A percentile compares a stretch with the other conserved stretches of the same genome.
Conservation (phyloP, 495 filamentous ascomycete species). For the Talaromyces wortmannii region DNA sequence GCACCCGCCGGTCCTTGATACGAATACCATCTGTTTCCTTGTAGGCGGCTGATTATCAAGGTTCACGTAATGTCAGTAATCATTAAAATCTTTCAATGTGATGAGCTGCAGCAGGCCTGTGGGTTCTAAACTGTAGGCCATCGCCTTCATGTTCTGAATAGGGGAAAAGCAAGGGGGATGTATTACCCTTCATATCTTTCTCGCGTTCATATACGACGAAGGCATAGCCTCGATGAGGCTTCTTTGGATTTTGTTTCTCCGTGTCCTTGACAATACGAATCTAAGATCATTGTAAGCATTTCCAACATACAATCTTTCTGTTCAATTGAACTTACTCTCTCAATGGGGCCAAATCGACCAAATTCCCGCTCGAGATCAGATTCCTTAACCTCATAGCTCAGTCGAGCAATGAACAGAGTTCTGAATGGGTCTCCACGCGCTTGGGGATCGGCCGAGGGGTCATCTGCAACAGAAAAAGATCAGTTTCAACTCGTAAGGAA, state of each 20-base stretch:
- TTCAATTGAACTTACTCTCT: conserved; percentile 57
- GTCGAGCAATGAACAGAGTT: conserved; percentile 85
- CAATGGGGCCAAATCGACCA: conserved; percentile 88
- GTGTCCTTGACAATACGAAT: conserved; percentile 75
- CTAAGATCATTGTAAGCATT: conserved; percentile 32
- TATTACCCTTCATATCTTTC: conserved; percentile 98
- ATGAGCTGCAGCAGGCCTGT: too few relatives aligned
- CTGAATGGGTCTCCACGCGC: conserved; percentile 90
- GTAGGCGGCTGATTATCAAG: conserved; percentile 55
- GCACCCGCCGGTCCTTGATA: conserved; percentile 84
- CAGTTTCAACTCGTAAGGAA: not conserved
- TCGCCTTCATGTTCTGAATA: not conserved
- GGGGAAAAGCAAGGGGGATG: conserved; percentile 12
- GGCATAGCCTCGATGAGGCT: conserved; percentile 84
- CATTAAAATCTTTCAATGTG: conserved; percentile 9
- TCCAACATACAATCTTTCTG: not conserved
- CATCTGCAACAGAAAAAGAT: conserved; percentile 37
- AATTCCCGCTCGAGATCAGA: conserved; percentile 93
- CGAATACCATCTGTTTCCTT: conserved; percentile 86
- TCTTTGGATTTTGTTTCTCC: conserved; percentile 69
- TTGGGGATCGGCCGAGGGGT: conserved; percentile 66
- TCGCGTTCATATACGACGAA: conserved; percentile 97
- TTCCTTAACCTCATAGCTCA: conserved; percentile 82
- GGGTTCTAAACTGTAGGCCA: too few relatives aligned
- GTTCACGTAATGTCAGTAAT: conserved; percentile 21